phyloP scores from a whole-genome alignment of 306 rosid genomes.

The Gillenia trifoliata region DNA sequence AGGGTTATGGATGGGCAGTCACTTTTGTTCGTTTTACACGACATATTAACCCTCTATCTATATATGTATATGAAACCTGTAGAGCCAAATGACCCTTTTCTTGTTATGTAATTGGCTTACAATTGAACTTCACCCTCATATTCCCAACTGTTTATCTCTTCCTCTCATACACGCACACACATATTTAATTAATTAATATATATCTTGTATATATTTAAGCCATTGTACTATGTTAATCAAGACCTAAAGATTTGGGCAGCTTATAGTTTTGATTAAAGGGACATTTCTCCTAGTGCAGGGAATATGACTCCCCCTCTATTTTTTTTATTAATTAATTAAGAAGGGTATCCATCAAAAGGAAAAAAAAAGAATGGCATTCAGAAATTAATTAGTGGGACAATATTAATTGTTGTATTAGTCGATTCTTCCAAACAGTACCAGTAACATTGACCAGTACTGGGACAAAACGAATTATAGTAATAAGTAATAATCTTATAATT shows the following conservation, averaged over 20 bases:
- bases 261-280: constrained; percentile 55
- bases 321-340: constrained; percentile 22
- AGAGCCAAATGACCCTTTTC: constrained; percentile 14
- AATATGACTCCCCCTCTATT: neutral
- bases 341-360: neutral
- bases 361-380: neutral
- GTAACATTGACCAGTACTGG: neutral
- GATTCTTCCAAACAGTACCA: neutral
- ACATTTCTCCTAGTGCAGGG: constrained; percentile 52
- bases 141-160: constrained; percentile 22
- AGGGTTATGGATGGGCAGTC: constrained; percentile 98
- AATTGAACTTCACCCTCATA: constrained; percentile 1
- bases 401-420: neutral
- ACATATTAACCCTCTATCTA: constrained; percentile 39
- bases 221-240: constrained; percentile 28
- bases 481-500: neutral
- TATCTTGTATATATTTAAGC: constrained; percentile 1
- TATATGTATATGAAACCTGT: constrained; percentile 7
- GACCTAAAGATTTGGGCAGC: constrained; percentile 18
- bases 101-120: constrained; percentile 23
- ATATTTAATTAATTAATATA: neutral
- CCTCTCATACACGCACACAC: neutral
- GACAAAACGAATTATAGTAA: neutral
- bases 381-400: neutral
- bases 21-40: constrained; percentile 99